Evolutionary conservation across 78 protist genomes (phyloP).

Genomic region (Dictyostelium purpureum): DNA sequence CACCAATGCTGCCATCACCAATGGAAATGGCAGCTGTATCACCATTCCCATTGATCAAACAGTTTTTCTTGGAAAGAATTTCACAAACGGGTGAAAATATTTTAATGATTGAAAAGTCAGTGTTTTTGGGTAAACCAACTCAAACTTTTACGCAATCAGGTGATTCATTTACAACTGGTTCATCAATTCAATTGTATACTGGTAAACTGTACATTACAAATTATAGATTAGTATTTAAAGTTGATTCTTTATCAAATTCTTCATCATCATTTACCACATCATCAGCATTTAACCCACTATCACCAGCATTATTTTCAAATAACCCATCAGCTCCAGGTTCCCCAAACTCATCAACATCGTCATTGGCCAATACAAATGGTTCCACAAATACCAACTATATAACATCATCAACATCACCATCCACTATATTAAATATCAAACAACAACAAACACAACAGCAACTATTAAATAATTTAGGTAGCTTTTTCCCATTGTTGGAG

Average conservation of each 20-base stretch:
- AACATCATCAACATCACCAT: background rate
- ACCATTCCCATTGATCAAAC: background rate
- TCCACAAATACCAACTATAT: too few relatives aligned
- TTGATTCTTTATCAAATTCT: background rate
- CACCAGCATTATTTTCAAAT: background rate
- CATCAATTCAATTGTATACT: background rate
- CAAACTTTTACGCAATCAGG: background rate
- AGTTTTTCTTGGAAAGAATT: conserved; percentile 35
- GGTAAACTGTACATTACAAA: conserved; percentile 47
- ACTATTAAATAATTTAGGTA: background rate
- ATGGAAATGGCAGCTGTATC: conserved; percentile 11
- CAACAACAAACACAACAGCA: background rate
- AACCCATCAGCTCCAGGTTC: background rate
- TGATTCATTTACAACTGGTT: background rate
- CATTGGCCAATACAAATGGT: background rate
- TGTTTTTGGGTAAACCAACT: conserved; percentile 8
- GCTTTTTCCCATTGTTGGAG: background rate
- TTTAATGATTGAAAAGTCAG: conserved; percentile 12
- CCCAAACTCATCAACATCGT: background rate
- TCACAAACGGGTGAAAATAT: conserved; percentile 47
- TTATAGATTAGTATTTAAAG: conserved; percentile 38
- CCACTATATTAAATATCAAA: background rate
- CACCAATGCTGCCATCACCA: conserved; percentile 20
- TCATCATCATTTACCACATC: background rate
- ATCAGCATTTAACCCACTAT: background rate